These are phyloP conservation scores for Tricharina praecox DNA, from an alignment of 495 filamentous ascomycete species.

Conservation along the genomic window DNA sequence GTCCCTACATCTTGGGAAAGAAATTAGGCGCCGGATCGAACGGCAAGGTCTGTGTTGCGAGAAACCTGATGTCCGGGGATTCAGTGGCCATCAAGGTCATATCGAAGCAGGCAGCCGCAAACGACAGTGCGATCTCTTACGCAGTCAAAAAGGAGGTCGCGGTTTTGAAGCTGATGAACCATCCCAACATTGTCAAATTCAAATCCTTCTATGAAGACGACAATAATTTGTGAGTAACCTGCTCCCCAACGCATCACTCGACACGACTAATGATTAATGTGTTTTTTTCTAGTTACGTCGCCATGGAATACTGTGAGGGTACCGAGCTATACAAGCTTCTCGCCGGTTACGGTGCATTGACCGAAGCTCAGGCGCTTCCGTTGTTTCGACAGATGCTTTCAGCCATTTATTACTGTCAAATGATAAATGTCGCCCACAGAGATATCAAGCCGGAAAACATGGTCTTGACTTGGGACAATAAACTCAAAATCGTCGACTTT, in stretches of 20 bases:
- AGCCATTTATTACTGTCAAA: slow-evolving; percentile 81
- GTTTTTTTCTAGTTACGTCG: slow-evolving; percentile 57
- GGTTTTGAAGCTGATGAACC: slow-evolving; percentile 75
- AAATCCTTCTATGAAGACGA: slow-evolving; percentile 95
- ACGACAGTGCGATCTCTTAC: no score
- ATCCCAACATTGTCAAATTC: slow-evolving; percentile 78
- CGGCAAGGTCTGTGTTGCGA: no score
- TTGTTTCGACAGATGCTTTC: slow-evolving; percentile 86
- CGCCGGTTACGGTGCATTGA: slow-evolving; percentile 44
- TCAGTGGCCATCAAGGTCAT: no score
- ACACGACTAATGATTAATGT: slow-evolving; percentile 1
- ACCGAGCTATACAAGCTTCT: slow-evolving; percentile 84
- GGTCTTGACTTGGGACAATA: slow-evolving; percentile 49
- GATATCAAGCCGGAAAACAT: slow-evolving; percentile 98
- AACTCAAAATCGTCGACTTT: slow-evolving; percentile 89
- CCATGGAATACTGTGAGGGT: slow-evolving; percentile 83
- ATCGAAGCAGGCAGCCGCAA: no score
- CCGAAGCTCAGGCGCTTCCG: slow-evolving; percentile 62
- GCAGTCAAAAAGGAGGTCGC: slow-evolving; percentile 47
- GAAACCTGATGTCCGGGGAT: no score
- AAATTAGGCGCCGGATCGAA: no score
- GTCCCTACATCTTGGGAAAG: no score
- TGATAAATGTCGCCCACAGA: slow-evolving; percentile 84
- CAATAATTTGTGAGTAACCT: slow-evolving; percentile 59
- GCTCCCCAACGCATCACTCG: slow-evolving; percentile 5